Evolutionary conservation across 495 filamentous ascomycete genomes (phyloP), one percentile per base, ranked within the genome.

Genomic region (Apiosordaria backusii): DNA sequence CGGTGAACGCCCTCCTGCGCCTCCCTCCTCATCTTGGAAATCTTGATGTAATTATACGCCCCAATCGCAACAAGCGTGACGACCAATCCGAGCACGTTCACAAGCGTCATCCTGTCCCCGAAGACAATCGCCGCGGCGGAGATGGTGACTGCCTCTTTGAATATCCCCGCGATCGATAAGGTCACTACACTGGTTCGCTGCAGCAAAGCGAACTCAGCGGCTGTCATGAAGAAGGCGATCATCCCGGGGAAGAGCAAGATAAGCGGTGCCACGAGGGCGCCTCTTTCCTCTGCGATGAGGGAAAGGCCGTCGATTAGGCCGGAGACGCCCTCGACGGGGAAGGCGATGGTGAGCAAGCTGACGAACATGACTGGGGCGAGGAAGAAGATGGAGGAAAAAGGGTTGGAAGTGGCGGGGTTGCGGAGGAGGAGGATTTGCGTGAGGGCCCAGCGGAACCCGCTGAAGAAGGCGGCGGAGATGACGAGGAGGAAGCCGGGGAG

Each of bases 71-170:
- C 76, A 60, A 99, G 92, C 0, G 96, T 99, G 29, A 97, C 86
- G n/a, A 93, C 73, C 13, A 99, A 77, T 4, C 96, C 96, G 4
- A 88, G 86, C 0, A 97, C 76, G 71, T 99, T 99, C 79, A 99
- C 87, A 2, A 89, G 83, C 0, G 95, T 98, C 67, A 99, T 85
- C 61, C 84, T 85, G 72, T 99, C 96, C 70, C 93, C 87, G 80
- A 97, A 99, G 5, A 96, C 87, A 16, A 96, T 76, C 21, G 90
- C 91, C 0, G 95, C 96, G 1, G 92, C 92, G 50, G 87, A 87
- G 73, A 99, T 98, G 5, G 96, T 99, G 61, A 99, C 88, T 13
- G 97, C 96, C 79, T 99, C 96, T 78, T 99, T 99, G 83, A 99
- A 98, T 61, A 98, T 99, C 58, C 96, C 96, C 68, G 93, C 96